Conservation (phyloP, 2,329 filamentous ascomycete genomes). For the Trichoderma polysporum region DNA sequence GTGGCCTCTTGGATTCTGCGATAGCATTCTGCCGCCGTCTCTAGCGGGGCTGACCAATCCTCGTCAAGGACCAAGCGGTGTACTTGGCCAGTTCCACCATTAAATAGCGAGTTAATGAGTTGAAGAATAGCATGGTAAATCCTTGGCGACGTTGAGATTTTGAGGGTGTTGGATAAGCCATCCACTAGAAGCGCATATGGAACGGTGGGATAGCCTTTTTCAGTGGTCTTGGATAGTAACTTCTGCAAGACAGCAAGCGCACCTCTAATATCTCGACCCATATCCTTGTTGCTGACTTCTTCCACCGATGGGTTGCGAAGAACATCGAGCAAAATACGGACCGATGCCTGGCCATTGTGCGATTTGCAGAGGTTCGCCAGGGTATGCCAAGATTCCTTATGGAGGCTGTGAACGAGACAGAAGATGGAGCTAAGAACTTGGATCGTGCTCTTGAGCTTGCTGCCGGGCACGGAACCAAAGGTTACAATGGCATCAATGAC, state of each 20-base stretch:
- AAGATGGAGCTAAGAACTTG: slow-evolving; percentile 72
- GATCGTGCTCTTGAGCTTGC: slow-evolving; percentile 63
- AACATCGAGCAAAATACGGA: slow-evolving; percentile 64
- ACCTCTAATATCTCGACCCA: slow-evolving; percentile 58
- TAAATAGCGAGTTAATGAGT: slow-evolving; percentile 57
- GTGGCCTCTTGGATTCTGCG: slow-evolving; percentile 31
- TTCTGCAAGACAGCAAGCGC: slow-evolving; percentile 63
- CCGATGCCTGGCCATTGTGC: slow-evolving; percentile 68
- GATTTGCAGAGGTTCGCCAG: slow-evolving; percentile 70
- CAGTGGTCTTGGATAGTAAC: slow-evolving; percentile 57
- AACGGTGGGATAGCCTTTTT: slow-evolving; percentile 60
- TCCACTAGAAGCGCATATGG: slow-evolving; percentile 60
- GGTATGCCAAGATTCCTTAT: slow-evolving; percentile 67
- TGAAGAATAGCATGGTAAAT: slow-evolving; percentile 49
- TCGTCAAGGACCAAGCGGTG: slow-evolving; percentile 61
- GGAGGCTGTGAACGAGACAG: slow-evolving; percentile 59
- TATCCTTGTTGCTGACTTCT: slow-evolving; percentile 50
- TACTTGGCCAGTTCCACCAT: slow-evolving; percentile 51
- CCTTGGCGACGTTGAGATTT: slow-evolving; percentile 44
- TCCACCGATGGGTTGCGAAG: slow-evolving; percentile 50
- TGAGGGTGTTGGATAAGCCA: slow-evolving; percentile 53
- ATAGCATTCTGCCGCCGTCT: slow-evolving; percentile 58
- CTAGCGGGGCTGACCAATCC: slow-evolving; percentile 63
- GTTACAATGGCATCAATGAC: slow-evolving; percentile 71
- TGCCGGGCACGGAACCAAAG: slow-evolving; percentile 66